Percentiles rank a stretch among this genome's conserved stretches.
phyloP scores from a whole-genome alignment of 768 basidiomycete genomes.

The Phaeotremella fagi region DNA sequence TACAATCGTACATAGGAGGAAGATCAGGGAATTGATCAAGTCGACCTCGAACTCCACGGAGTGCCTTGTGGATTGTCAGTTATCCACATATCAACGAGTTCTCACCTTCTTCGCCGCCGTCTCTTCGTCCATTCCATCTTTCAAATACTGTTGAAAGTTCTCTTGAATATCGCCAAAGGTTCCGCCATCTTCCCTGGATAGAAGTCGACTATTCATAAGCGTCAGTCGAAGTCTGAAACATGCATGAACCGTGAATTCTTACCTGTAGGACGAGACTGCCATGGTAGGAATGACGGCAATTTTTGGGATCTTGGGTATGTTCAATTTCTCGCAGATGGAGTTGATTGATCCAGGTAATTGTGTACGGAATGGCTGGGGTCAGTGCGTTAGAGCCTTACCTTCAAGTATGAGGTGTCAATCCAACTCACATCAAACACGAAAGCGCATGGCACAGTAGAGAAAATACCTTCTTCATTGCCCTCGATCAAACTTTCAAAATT shows the following conservation, averaged over 20 bases:
- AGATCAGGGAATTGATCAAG: background rate
- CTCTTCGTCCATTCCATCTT: background rate
- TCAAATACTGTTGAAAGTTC: background rate
- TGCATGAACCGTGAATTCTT: background rate
- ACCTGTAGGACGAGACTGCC: background rate
- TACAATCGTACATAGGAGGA: conserved; percentile 15
- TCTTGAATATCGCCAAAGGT: background rate
- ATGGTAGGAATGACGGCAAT: background rate
- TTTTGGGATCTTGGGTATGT: background rate
- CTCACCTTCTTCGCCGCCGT: background rate
- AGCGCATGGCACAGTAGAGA: background rate
- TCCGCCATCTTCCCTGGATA: background rate
- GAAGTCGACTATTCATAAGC: background rate
- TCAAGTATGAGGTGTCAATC: too few relatives aligned
- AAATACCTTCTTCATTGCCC: background rate
- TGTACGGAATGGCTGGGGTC: background rate
- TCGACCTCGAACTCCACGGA: background rate
- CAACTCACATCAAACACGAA: background rate
- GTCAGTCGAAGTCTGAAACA: background rate
- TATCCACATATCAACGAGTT: background rate
- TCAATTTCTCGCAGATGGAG: background rate
- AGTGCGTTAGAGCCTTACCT: too few relatives aligned
- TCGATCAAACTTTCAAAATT: background rate
- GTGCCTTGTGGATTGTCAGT: background rate
- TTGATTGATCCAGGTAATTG: background rate